These are phyloP conservation scores for Botrytis sinoallii DNA, from an alignment of 2,329 filamentous ascomycete genomes.

Conservation along the genomic window DNA sequence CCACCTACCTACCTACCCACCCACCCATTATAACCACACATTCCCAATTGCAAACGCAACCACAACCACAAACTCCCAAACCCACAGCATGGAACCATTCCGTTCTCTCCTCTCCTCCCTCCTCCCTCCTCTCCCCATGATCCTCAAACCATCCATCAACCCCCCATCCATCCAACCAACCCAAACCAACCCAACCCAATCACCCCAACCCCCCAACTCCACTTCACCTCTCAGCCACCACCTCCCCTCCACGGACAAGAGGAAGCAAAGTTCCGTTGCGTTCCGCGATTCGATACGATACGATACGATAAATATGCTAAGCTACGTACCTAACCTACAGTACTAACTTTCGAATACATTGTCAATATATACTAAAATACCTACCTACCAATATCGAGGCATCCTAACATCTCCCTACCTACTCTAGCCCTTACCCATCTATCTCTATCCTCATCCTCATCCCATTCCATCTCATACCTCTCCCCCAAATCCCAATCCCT, in stretches of 20 bases:
- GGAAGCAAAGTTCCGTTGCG: background rate
- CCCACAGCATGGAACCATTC: background rate
- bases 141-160: background rate
- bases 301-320: background rate
- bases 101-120: background rate
- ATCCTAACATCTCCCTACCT: background rate
- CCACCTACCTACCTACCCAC: too few species aligned
- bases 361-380: too few species aligned
- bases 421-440: background rate
- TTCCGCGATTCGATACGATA: background rate
- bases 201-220: background rate
- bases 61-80: too few species aligned
- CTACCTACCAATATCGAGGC: too few species aligned
- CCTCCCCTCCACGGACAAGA: background rate
- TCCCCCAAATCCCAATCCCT: background rate
- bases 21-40: too few species aligned
- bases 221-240: background rate
- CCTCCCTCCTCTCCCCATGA: background rate
- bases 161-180: too few species aligned
- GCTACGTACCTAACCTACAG: too few species aligned
- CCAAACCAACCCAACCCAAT: too few species aligned
- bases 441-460: too few species aligned
- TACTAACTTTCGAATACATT: background rate
- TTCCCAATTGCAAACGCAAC: too few species aligned
- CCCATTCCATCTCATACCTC: background rate